Conservation (phyloP, 2,329 filamentous ascomycete genomes). For the Beauveria bassiana region DNA sequence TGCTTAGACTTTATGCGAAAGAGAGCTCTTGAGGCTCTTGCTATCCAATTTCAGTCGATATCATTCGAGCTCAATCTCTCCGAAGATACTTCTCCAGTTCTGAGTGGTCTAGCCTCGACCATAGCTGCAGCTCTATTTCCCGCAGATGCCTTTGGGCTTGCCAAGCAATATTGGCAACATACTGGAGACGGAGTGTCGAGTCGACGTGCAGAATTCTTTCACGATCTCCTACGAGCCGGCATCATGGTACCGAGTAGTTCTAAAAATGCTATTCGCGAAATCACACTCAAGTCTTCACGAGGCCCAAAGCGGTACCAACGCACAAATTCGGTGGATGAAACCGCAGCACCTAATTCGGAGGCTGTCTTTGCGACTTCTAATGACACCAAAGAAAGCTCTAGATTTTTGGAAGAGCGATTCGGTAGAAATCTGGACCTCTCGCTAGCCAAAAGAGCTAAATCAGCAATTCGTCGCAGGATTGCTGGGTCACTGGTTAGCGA, state of each 20-base stretch:
- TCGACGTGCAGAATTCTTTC: slow-evolving; percentile 83
- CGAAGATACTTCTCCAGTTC: slow-evolving; percentile 40
- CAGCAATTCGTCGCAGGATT: slow-evolving; percentile 80
- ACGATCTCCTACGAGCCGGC: slow-evolving; percentile 63
- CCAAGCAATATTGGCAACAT: slow-evolving; percentile 98
- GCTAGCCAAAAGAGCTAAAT: slow-evolving; percentile 72
- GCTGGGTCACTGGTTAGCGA: slow-evolving; percentile 74
- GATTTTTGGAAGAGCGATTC: slow-evolving; percentile 89
- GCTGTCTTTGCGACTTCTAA: slow-evolving; percentile 23
- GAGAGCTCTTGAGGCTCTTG: slow-evolving; percentile 45
- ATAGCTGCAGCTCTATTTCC: slow-evolving; percentile 68
- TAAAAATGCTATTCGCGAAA: slow-evolving; percentile 19
- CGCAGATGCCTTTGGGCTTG: slow-evolving; percentile 56
- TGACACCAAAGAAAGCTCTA: slow-evolving; percentile 54
- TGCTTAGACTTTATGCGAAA: slow-evolving; percentile 66
- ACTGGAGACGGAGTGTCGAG: slow-evolving; percentile 89
- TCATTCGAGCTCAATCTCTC: slow-evolving; percentile 55
- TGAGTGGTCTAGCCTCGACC: slow-evolving; percentile 48
- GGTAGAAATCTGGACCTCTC: slow-evolving; percentile 81
- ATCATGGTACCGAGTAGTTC: slow-evolving; percentile 36
- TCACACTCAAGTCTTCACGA: slow-evolving; percentile 41
- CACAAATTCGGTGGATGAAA: slow-evolving; percentile 32
- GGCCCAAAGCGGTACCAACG: slow-evolving; percentile 78
- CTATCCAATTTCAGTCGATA: slow-evolving; percentile 44
- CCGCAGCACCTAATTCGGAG: slow-evolving; percentile 20